Evolutionary conservation across 1,284 basidiomycete species (phyloP).

Genomic region (Leucoagaricus sp.): DNA sequence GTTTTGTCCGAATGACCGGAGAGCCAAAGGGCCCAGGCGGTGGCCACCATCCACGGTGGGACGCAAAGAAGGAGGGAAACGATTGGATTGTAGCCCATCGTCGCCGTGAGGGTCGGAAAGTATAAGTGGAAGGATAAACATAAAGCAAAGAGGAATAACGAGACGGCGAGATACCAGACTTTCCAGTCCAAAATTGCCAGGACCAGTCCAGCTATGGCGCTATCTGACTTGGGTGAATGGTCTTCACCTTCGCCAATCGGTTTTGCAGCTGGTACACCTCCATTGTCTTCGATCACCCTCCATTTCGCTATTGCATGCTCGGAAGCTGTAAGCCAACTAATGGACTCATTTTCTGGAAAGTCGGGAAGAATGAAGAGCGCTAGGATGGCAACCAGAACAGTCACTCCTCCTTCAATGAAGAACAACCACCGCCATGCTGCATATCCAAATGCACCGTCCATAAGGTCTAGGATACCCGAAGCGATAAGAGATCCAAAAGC

Average conservation of each 20-base stretch:
- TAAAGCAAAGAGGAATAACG: constrained; percentile 52
- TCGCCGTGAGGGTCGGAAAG: constrained; percentile 70
- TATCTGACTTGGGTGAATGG: constrained; percentile 1
- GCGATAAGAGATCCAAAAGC: constrained; percentile 85
- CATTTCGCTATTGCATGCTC: constrained; percentile 69
- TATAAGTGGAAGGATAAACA: constrained; percentile 67
- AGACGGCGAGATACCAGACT: constrained; percentile 71
- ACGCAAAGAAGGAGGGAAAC: constrained; percentile 74
- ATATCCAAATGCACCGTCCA: constrained; percentile 71
- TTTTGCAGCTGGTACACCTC: constrained; percentile 36
- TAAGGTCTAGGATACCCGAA: constrained; percentile 67
- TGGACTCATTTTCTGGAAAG: constrained; percentile 58
- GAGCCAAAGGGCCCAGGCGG: constrained; percentile 49
- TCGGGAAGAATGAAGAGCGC: constrained; percentile 77
- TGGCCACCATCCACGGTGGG: constrained; percentile 76
- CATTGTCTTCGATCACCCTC: constrained; percentile 74
- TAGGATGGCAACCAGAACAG: constrained; percentile 59
- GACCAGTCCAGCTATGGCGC: constrained; percentile 47
- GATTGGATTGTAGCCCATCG: constrained; percentile 67
- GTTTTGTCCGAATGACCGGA: constrained; percentile 69
- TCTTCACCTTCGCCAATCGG: constrained; percentile 25
- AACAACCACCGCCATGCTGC: constrained; percentile 86
- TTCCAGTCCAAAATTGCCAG: constrained; percentile 71
- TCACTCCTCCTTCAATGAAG: constrained; percentile 72
- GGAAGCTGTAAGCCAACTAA: constrained; percentile 56